Conservation (phyloP, 345 rosid genomes). For the Populus pruinosa region DNA sequence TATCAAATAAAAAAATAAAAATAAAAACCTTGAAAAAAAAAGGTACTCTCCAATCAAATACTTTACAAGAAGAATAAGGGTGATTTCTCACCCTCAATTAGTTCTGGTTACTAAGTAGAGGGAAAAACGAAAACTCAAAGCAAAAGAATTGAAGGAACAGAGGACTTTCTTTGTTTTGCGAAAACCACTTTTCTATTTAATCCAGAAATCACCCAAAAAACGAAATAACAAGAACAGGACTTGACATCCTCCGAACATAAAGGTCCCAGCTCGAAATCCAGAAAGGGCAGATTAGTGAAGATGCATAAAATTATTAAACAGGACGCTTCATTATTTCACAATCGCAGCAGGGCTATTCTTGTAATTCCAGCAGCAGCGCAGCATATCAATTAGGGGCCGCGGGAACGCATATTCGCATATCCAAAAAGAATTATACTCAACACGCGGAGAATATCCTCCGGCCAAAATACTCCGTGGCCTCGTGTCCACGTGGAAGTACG, state of each 20-base stretch:
- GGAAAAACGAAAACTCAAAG: too few species aligned
- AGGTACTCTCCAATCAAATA: too few species aligned
- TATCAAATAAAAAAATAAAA: too few species aligned
- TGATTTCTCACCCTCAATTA: too few species aligned
- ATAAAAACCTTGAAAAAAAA: too few species aligned
- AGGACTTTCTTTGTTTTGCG: too few species aligned
- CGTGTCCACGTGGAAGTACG: neutral
- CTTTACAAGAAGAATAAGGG: too few species aligned
- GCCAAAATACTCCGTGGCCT: neutral
- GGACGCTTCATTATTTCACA: neutral
- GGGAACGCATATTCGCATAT: conserved; percentile 48
- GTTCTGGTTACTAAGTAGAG: too few species aligned
- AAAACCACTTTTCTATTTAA: too few species aligned
- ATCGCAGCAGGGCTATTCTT: neutral
- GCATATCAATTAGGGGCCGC: neutral
- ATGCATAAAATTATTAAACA: neutral
- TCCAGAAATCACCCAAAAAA: neutral
- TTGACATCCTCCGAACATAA: neutral
- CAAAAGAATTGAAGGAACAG: too few species aligned
- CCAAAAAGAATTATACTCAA: conserved; percentile 30
- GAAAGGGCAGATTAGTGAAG: conserved; percentile 22
- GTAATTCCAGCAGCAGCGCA: conserved; percentile 8
- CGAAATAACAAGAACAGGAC: neutral
- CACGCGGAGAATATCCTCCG: conserved; percentile 18
- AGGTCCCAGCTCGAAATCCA: neutral